A percentile compares a stretch with the other conserved stretches of the same genome.
Conservation (phyloP, 495 filamentous ascomycete species). For the Penicillium maclennaniae region DNA sequence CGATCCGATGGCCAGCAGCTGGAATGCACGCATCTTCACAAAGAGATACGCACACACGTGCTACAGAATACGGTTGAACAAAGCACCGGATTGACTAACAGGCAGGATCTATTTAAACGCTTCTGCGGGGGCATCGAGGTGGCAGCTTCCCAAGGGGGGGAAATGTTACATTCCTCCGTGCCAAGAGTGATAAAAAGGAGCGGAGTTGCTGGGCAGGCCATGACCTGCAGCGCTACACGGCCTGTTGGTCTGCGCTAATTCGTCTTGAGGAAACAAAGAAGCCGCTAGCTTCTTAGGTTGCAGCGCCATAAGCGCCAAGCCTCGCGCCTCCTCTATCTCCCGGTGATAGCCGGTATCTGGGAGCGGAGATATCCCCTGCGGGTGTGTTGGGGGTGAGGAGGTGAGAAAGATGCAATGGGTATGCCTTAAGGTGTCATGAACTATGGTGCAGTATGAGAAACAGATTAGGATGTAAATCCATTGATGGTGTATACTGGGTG, state of each 20-base stretch:
- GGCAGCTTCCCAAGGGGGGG: constrained; percentile 16
- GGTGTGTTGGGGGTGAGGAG: not conserved
- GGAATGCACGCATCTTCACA: constrained; percentile 13
- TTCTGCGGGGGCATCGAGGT: not conserved
- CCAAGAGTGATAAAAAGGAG: constrained; percentile 21
- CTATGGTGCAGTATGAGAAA: not conserved
- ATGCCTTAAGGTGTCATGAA: not conserved
- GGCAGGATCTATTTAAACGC: constrained; percentile 2
- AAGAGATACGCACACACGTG: constrained; percentile 6
- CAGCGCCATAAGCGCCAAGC: constrained; percentile 35
- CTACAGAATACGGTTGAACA: constrained; percentile 3
- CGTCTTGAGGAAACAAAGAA: constrained; percentile 1
- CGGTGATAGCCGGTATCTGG: constrained; percentile 10
- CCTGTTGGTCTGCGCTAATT: not conserved
- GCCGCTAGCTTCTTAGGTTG: constrained; percentile 21
- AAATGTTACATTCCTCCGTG: constrained; percentile 24
- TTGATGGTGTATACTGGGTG: constrained; percentile 7
- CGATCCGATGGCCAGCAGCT: constrained; percentile 18
- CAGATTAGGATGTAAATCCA: not conserved
- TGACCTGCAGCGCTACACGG: not conserved
- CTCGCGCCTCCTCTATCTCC: not conserved
- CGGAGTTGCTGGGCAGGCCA: not conserved
- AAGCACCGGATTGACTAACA: not conserved
- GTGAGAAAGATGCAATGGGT: not conserved
- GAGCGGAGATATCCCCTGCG: not conserved